A percentile compares a stretch with the other conserved stretches of the same genome.
Evolutionary conservation across 225 moss, liverwort and hornwort species (phyloP).

Genomic region (Marchantia paleacea): DNA sequence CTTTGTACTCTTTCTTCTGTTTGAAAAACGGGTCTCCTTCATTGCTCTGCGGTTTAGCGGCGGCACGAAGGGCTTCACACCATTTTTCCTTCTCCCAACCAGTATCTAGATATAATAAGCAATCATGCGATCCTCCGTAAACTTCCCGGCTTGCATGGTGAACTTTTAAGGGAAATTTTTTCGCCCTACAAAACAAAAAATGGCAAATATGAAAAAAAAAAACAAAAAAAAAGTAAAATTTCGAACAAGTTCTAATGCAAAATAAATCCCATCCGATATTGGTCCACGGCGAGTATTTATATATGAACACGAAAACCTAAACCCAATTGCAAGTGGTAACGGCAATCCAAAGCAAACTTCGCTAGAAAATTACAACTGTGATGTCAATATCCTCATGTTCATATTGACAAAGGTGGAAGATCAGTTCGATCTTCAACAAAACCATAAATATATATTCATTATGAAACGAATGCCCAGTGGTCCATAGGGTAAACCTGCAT

Average conservation of each 20-base stretch:
- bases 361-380: too few species aligned
- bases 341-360: too few species aligned
- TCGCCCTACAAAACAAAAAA: constrained; percentile 30
- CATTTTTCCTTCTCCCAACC: constrained; percentile 54
- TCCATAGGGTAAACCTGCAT: constrained; percentile 33
- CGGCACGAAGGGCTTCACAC: constrained; percentile 49
- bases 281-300: too few species aligned
- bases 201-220: too few species aligned
- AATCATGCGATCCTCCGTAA: constrained; percentile 44
- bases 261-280: too few species aligned
- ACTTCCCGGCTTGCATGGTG: constrained; percentile 39
- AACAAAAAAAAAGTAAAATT: too few species aligned
- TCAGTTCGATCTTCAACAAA: not conserved
- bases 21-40: constrained; percentile 39
- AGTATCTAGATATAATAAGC: constrained; percentile 49
- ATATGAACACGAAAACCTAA: too few species aligned
- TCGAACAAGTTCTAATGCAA: too few species aligned
- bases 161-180: constrained; percentile 45
- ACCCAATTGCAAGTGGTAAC: too few species aligned
- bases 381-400: too few species aligned
- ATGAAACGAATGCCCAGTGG: constrained; percentile 9
- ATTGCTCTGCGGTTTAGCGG: constrained; percentile 29
- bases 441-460: not conserved
- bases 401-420: too few species aligned
- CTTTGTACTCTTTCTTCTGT: constrained; percentile 56